phyloP scores from a whole-genome alignment of 768 basidiomycete species.

The Daedaleopsis nitida region DNA sequence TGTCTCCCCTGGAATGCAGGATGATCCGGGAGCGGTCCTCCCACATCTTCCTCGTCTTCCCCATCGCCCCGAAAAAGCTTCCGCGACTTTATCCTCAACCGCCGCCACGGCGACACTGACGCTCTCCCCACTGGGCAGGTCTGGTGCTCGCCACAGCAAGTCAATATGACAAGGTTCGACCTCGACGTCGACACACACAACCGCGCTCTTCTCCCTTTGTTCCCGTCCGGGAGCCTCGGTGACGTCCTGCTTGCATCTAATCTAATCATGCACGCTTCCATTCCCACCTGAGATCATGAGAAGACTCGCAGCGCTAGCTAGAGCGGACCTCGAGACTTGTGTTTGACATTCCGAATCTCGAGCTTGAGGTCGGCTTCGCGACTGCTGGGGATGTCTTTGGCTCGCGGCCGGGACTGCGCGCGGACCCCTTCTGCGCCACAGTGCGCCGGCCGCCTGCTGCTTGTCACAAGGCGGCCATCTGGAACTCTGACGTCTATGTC shows the following conservation, averaged over 20 bases:
- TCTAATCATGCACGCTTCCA: not conserved
- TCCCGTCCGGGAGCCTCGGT: not conserved
- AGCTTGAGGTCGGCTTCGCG: too few relatives aligned
- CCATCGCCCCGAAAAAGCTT: not conserved
- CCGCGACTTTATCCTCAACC: slow-evolving; percentile 6
- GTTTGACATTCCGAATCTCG: too few relatives aligned
- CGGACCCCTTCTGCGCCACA: not conserved
- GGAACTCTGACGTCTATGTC: not conserved
- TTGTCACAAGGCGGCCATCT: too few relatives aligned
- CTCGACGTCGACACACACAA: not conserved
- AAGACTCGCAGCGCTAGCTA: too few relatives aligned
- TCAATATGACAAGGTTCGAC: not conserved
- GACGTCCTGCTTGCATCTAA: not conserved
- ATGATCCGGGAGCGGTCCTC: slow-evolving; percentile 9
- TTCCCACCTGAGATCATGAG: not conserved
- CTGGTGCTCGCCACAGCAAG: not conserved
- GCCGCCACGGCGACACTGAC: not conserved
- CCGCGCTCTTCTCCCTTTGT: not conserved
- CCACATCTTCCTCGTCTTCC: not conserved
- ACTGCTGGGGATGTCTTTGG: too few relatives aligned
- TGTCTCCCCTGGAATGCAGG: slow-evolving; percentile 11
- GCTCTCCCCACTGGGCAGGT: too few relatives aligned
- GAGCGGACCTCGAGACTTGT: too few relatives aligned
- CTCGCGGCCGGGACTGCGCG: too few relatives aligned
- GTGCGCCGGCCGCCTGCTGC: not conserved